Percentiles rank a stretch among this genome's conserved stretches.
Conservation (phyloP, 2,329 filamentous ascomycete genomes). For the Arachnomyces sp. region DNA sequence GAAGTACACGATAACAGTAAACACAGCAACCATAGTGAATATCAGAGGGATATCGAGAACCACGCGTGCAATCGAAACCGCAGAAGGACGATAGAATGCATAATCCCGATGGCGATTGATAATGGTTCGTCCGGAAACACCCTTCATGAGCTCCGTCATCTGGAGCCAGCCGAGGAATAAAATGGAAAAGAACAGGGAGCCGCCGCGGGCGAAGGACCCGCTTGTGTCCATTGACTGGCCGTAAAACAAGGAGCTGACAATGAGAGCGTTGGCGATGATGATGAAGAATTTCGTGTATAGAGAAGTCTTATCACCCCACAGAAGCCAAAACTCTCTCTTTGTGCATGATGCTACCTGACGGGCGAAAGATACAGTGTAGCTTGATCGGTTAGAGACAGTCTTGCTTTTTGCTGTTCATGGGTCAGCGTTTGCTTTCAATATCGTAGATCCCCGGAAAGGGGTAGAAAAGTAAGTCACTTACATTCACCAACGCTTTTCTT, state of each 20-base stretch:
- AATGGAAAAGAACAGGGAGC: conserved; percentile 59
- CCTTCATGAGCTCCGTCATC: conserved; percentile 69
- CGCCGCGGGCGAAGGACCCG: conserved; percentile 57
- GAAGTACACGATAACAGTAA: conserved; percentile 60
- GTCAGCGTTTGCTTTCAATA: conserved; percentile 2
- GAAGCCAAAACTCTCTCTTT: conserved; percentile 63
- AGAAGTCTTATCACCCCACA: conserved; percentile 58
- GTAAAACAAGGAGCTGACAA: conserved; percentile 64
- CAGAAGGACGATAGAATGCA: conserved; percentile 62
- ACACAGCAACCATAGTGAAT: conserved; percentile 51
- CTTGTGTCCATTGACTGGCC: conserved; percentile 53
- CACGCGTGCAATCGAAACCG: conserved; percentile 55
- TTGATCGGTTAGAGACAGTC: conserved; percentile 60
- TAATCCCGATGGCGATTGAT: conserved; percentile 62
- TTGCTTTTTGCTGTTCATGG: conserved; percentile 46
- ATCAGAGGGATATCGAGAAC: conserved; percentile 57
- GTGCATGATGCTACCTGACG: conserved; percentile 58
- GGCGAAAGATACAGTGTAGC: conserved; percentile 68
- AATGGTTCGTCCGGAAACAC: conserved; percentile 62
- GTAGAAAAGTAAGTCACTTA: conserved; percentile 24
- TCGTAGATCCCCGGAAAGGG: too few relatives aligned
- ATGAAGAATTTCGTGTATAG: conserved; percentile 50
- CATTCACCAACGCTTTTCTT: conserved; percentile 58
- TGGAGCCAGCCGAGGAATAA: conserved; percentile 65
- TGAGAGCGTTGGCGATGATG: conserved; percentile 42